Evolutionary conservation across 192 early-diverging fungal genomes (phyloP).

Genomic region (Radiomyces spectabilis): DNA sequence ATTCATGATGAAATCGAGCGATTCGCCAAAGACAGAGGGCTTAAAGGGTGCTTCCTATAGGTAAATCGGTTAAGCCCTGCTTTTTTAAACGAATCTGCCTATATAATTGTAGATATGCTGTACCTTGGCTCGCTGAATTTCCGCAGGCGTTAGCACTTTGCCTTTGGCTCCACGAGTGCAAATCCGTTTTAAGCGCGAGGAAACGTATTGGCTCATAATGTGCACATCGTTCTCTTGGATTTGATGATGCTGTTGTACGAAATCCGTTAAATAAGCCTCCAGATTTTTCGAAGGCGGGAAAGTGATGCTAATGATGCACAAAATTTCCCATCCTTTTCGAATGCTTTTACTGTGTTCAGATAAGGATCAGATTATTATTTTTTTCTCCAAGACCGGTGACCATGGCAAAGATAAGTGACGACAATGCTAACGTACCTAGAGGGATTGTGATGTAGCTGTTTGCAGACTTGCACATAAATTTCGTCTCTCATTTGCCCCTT

Average conservation of each 20-base stretch:
- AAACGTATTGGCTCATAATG: constrained; percentile 38
- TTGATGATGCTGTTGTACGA: constrained; percentile 58
- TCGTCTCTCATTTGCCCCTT: constrained; percentile 81
- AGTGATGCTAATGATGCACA: constrained; percentile 73
- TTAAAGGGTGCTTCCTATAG: constrained; percentile 71
- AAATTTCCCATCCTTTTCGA: constrained; percentile 81
- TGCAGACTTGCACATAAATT: constrained; percentile 90
- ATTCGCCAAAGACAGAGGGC: constrained; percentile 85
- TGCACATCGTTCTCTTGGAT: constrained; percentile 39
- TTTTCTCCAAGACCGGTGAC: background rate
- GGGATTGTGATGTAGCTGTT: constrained; percentile 79
- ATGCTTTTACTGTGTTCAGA: constrained; percentile 41
- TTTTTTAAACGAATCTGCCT: no score
- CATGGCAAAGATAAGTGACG: background rate
- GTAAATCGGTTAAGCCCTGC: background rate
- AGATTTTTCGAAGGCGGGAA: constrained; percentile 91
- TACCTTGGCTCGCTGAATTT: constrained; percentile 59
- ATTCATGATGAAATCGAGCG: constrained; percentile 78
- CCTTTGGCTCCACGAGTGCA: constrained; percentile 77
- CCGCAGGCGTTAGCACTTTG: constrained; percentile 62
- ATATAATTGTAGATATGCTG: no score
- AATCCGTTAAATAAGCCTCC: constrained; percentile 74
- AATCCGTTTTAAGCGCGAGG: constrained; percentile 50
- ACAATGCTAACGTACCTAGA: constrained; percentile 29
- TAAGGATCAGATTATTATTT: background rate